Evolutionary conservation across 2,329 filamentous ascomycete genomes (phyloP).

Genomic region (Lecanicillium sp.): DNA sequence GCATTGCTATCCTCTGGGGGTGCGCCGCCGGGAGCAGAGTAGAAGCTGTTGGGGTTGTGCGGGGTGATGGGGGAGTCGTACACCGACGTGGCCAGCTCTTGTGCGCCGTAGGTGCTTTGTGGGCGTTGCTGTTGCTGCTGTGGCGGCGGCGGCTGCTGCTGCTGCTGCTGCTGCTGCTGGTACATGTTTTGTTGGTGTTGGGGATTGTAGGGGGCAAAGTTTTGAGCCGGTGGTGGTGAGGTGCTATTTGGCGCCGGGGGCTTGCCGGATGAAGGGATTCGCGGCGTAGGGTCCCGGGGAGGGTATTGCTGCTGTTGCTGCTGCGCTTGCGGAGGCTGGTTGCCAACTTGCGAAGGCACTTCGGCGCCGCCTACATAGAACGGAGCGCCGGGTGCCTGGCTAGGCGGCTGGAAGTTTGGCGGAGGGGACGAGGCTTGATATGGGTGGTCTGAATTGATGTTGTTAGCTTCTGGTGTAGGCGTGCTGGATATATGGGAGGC

Average conservation of each 20-base stretch:
- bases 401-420: conserved; percentile 48
- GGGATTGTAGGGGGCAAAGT: conserved; percentile 36
- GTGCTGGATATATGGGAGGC: conserved; percentile 2
- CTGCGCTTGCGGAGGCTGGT: conserved; percentile 26
- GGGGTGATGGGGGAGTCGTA: conserved; percentile 66
- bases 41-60: conserved; percentile 36
- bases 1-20: conserved; percentile 40
- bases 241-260: conserved; percentile 44
- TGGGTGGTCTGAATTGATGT: conserved; percentile 26
- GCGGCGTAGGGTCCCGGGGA: conserved; percentile 42
- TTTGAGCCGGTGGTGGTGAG: conserved; percentile 40
- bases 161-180: conserved; percentile 28
- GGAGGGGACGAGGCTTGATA: conserved; percentile 42
- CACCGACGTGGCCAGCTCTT: conserved; percentile 69
- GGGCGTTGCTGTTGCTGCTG: conserved; percentile 42
- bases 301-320: conserved; percentile 32
- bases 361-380: conserved; percentile 60
- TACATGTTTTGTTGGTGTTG: conserved; percentile 15
- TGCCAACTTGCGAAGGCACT: conserved; percentile 32
- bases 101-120: conserved; percentile 63
- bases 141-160: conserved; percentile 47
- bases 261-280: conserved; percentile 37
- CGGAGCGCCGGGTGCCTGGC: conserved; percentile 43
- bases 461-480: conserved; percentile 10
- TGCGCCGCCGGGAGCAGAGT: conserved; percentile 37